Base-by-base conservation (phyloP, 2,329 filamentous ascomycete species). In the Didymellaceae sp. region DNA sequence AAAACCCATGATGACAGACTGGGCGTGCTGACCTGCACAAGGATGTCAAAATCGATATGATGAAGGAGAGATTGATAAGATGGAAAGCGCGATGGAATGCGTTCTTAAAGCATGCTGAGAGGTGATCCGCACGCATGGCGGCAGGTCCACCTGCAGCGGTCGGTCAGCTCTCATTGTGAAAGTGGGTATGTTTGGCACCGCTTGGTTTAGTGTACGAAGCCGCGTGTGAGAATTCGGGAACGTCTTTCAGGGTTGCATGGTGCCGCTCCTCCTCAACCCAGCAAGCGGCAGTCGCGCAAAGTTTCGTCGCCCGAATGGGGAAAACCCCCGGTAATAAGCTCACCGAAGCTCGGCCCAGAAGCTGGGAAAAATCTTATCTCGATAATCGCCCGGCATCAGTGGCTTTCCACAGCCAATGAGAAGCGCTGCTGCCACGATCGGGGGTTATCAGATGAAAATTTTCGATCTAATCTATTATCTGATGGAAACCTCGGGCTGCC, bases 381-480 rank as follows among this genome's bases (percentile, higher is more conserved):
- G 54, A 62, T 60, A 51, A 60, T 65, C 60, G 45, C 30, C 54
- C 52, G 54, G 50, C 55, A 58, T 55, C 52, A 57, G 48, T 44
- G 59, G 54, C 49, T 45, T 17, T 31, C 14, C 8, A 7, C 21
- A 30, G 21, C 62, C 54, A 62, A 63, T 64, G 14, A 43, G 4
- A 24, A 16, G 9, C 4, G 1, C 9, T 7, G 31, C 34, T 56
- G 45, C 47, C 45, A 41, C 35, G 43, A 20, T 22, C 32, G 35
- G 18, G 30, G 24, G 51, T 63, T 62, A 65, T 63, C 62, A 63
- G 62, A 65, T 65, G 60, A 53, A 58, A 63, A 58, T 52, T 58
- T 59, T 62, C 52, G 39, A 63, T 63, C 61, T 61, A 59, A 64
- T 64, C 55, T 44, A 57, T 64, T 60, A 65, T 65, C 62, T 57